A percentile compares a stretch with the other conserved stretches of the same genome.
These are phyloP conservation scores for Hydrangea macrophylla DNA, from an alignment of 148 eudicot genomes.

Conservation along the genomic window DNA sequence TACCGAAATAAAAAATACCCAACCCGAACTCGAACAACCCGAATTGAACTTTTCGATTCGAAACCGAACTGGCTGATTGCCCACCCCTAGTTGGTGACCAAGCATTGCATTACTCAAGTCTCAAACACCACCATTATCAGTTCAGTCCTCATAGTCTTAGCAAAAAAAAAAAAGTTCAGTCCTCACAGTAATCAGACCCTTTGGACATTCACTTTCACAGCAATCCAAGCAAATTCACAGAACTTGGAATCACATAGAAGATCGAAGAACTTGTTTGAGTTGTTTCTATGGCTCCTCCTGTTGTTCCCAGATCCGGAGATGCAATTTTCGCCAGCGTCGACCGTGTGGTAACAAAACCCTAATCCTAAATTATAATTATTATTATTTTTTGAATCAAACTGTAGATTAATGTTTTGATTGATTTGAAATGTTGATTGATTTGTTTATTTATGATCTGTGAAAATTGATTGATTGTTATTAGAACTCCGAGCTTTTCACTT, in stretches of 20 bases:
- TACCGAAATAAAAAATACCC: too few species aligned
- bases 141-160: too few species aligned
- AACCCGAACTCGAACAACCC: too few species aligned
- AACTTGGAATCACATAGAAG: too few species aligned
- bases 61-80: too few species aligned
- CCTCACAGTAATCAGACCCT: too few species aligned
- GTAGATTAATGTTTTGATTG: not conserved
- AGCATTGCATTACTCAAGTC: too few species aligned
- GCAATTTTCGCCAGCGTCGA: conserved; percentile 51
- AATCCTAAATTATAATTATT: too few species aligned
- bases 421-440: not conserved
- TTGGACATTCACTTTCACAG: not conserved
- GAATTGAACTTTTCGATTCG: too few species aligned
- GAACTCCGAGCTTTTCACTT: conserved; percentile 90
- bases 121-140: too few species aligned
- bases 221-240: not conserved
- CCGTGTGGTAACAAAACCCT: conserved; percentile 31
- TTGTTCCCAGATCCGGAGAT: conserved; percentile 52
- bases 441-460: not conserved
- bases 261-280: not conserved
- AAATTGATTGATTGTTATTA: conserved; percentile 9
- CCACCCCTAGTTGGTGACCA: too few species aligned
- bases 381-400: not conserved
- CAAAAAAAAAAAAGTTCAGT: too few species aligned
- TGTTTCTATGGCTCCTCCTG: conserved; percentile 55